These are phyloP conservation scores for Hansfordia pulvinata DNA, from an alignment of 2,329 filamentous ascomycete species.

Conservation along the genomic window DNA sequence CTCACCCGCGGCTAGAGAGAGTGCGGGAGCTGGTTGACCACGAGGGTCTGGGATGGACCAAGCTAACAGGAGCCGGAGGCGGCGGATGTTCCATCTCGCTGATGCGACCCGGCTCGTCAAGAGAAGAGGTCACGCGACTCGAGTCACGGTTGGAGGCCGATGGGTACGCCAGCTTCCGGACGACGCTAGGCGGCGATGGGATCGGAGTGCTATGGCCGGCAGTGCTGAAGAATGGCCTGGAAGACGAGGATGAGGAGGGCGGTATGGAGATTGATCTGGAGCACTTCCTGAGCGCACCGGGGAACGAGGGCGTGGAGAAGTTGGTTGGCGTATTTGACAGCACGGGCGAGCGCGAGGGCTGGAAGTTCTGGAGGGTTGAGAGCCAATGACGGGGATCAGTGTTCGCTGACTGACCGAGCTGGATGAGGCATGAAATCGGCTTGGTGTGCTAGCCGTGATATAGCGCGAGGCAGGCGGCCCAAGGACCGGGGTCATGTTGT, in stretches of 20 bases:
- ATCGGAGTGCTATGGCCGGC: constrained; percentile 92
- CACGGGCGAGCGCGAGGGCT: constrained; percentile 58
- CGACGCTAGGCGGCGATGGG: constrained; percentile 82
- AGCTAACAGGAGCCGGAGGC: constrained; percentile 88
- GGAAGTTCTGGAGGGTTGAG: constrained; percentile 74
- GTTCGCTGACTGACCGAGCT: no score
- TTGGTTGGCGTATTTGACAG: constrained; percentile 69
- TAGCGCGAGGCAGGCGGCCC: no score
- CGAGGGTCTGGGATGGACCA: constrained; percentile 87
- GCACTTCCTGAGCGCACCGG: constrained; percentile 66
- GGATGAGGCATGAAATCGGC: no score
- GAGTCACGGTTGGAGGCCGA: constrained; percentile 53
- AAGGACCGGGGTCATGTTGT: no score
- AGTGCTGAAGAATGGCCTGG: constrained; percentile 71
- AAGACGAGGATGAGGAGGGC: constrained; percentile 62
- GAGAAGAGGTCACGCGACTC: constrained; percentile 44
- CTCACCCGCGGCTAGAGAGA: constrained; percentile 83
- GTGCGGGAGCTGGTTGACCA: constrained; percentile 85
- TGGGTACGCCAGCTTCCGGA: constrained; percentile 75
- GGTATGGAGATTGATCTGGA: constrained; percentile 91
- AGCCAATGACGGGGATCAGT: constrained; percentile 18
- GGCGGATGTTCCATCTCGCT: constrained; percentile 93
- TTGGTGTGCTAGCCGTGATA: no score
- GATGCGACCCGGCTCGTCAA: constrained; percentile 51
- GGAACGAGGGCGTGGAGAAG: constrained; percentile 72